A percentile compares a stretch with the other conserved stretches of the same genome.
These are phyloP conservation scores for Talaromyces amestolkiae DNA, from an alignment of 2,329 filamentous ascomycete genomes.

Conservation along the genomic window DNA sequence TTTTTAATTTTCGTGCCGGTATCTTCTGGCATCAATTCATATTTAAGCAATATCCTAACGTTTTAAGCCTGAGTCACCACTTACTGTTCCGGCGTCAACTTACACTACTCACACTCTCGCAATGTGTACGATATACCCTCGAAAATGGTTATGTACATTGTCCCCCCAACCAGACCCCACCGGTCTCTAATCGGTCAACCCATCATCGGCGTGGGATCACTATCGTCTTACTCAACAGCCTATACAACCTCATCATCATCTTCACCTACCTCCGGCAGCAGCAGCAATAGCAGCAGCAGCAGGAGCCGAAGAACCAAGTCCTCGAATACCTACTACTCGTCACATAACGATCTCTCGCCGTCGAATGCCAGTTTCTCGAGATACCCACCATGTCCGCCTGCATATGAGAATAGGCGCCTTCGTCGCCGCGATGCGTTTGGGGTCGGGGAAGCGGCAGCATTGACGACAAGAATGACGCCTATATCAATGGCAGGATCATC, in stretches of 20 bases:
- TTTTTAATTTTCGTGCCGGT: background rate
- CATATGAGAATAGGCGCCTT: conserved; percentile 4
- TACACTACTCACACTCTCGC: background rate
- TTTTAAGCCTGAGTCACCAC: background rate
- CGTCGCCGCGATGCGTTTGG: conserved; percentile 11
- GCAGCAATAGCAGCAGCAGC: conserved; percentile 4
- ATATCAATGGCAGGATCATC: background rate
- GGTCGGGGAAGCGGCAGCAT: conserved; percentile 5
- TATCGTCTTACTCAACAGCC: background rate
- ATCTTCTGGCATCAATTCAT: conserved; percentile 10
- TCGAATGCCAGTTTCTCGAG: background rate
- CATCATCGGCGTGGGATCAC: conserved; percentile 13
- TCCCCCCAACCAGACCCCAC: conserved; percentile 12
- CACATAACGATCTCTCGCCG: background rate
- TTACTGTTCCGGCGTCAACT: background rate
- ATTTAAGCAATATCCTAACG: conserved; percentile 2
- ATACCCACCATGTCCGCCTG: conserved; percentile 9
- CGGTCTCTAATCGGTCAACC: conserved; percentile 17
- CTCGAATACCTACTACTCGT: conserved; percentile 5
- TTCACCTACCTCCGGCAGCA: conserved; percentile 9
- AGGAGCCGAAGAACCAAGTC: conserved; percentile 9
- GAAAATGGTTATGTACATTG: conserved; percentile 18
- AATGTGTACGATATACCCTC: background rate
- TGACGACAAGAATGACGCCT: background rate
- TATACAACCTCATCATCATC: conserved; percentile 8